Evolutionary conservation across 768 basidiomycete genomes (phyloP).

Genomic region (Trametopsis cervina): DNA sequence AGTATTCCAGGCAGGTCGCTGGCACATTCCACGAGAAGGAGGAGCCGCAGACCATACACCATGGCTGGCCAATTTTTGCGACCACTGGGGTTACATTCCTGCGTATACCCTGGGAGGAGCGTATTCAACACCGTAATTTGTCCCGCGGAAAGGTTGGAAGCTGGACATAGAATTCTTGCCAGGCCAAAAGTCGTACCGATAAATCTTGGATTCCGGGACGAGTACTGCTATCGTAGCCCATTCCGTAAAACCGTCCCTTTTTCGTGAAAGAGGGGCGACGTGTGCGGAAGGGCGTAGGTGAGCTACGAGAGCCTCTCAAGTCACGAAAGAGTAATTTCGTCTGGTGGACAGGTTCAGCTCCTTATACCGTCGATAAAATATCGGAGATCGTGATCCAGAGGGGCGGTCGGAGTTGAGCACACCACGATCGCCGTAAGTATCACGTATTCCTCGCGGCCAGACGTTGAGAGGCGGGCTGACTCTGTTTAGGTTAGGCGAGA

Average conservation of each 20-base stretch:
- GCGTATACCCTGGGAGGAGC: background rate
- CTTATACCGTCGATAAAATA: background rate
- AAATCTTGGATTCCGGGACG: background rate
- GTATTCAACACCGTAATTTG: background rate
- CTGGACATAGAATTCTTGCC: background rate
- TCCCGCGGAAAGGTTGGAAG: background rate
- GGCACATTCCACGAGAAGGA: conserved; percentile 25
- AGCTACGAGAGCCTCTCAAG: background rate
- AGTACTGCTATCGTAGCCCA: background rate
- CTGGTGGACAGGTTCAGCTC: background rate
- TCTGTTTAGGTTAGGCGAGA: background rate
- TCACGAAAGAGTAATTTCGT: background rate
- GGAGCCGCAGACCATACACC: conserved; percentile 19
- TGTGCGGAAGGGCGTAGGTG: background rate
- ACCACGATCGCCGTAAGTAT: background rate
- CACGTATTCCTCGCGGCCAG: background rate
- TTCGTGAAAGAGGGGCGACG: background rate
- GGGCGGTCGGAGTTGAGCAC: background rate
- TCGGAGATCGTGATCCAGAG: background rate
- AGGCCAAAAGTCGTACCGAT: background rate
- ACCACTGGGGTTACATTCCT: background rate
- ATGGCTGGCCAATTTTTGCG: background rate
- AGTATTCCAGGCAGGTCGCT: conserved; percentile 7
- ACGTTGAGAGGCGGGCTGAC: background rate
- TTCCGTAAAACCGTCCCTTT: background rate